These are phyloP conservation scores for Penicillium pancosmium DNA, from an alignment of 495 filamentous ascomycete species.

Conservation along the genomic window DNA sequence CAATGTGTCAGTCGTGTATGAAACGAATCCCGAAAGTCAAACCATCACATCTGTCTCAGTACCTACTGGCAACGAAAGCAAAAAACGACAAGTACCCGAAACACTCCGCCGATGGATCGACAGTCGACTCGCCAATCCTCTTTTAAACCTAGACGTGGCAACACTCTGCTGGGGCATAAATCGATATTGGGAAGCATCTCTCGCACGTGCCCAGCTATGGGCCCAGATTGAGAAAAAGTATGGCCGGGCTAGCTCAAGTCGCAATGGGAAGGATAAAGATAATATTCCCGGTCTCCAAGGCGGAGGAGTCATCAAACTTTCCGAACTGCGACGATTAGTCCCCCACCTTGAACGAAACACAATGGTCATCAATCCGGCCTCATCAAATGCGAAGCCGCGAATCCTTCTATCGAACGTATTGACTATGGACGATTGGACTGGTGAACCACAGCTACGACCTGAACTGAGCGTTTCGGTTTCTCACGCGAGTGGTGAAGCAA, in stretches of 20 bases:
- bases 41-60: constrained; percentile 37
- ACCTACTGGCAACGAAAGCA: constrained; percentile 21
- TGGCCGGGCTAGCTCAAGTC: background rate
- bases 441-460: constrained; percentile 41
- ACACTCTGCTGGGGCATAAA: constrained; percentile 50
- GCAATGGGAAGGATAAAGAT: background rate
- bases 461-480: constrained; percentile 37
- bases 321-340: constrained; percentile 35
- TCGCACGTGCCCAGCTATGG: constrained; percentile 45
- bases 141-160: constrained; percentile 43
- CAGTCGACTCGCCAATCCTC: constrained; percentile 36
- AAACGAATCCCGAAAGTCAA: constrained; percentile 44
- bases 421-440: constrained; percentile 44
- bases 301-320: constrained; percentile 19
- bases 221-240: constrained; percentile 36
- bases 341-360: constrained; percentile 44
- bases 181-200: constrained; percentile 45
- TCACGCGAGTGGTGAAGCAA: constrained; percentile 12
- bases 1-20: constrained; percentile 39
- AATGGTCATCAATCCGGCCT: constrained; percentile 39
- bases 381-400: constrained; percentile 6
- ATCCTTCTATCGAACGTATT: constrained; percentile 39
- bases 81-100: constrained; percentile 31
- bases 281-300: background rate
- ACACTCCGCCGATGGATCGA: constrained; percentile 46